Percentiles rank a stretch among this genome's conserved stretches.
Conservation (phyloP, 2,329 filamentous ascomycete genomes). For the Sporothrix inflata region DNA sequence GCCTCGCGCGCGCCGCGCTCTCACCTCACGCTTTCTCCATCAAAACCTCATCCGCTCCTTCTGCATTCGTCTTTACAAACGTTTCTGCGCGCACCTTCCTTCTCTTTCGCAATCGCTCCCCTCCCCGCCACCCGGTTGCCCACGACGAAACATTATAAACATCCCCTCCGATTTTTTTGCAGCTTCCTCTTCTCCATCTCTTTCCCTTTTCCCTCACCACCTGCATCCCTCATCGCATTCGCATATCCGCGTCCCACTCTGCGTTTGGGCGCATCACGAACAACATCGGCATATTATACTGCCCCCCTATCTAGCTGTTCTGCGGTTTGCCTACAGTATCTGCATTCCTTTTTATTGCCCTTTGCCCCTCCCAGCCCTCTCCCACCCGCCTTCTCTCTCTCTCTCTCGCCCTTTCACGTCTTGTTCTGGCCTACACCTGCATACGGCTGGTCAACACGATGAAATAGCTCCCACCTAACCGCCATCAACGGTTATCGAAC, state of each 20-base stretch:
- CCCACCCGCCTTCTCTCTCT: not conserved
- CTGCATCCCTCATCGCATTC: not conserved
- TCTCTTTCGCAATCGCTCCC: not conserved
- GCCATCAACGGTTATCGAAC: no score
- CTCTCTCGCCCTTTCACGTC: not conserved
- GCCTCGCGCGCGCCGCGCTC: slow-evolving; percentile 1
- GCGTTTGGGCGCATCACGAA: not conserved
- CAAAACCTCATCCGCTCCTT: not conserved
- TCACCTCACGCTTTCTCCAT: not conserved
- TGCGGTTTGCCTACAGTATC: no score
- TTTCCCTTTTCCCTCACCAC: not conserved
- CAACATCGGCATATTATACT: not conserved
- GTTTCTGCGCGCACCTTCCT: not conserved
- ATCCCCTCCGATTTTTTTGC: not conserved
- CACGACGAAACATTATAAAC: slow-evolving; percentile 7
- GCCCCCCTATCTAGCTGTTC: not conserved
- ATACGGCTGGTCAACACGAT: not conserved
- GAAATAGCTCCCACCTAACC: not conserved
- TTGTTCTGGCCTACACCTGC: not conserved
- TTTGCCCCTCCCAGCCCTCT: not conserved
- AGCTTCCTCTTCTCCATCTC: not conserved
- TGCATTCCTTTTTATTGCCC: not conserved
- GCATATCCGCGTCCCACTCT: not conserved
- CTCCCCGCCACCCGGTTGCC: not conserved
- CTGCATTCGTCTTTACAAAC: not conserved